A percentile compares a stretch with the other conserved stretches of the same genome.
Evolutionary conservation across 2,329 filamentous ascomycete genomes (phyloP).

Genomic region (Penicillium crustosum): DNA sequence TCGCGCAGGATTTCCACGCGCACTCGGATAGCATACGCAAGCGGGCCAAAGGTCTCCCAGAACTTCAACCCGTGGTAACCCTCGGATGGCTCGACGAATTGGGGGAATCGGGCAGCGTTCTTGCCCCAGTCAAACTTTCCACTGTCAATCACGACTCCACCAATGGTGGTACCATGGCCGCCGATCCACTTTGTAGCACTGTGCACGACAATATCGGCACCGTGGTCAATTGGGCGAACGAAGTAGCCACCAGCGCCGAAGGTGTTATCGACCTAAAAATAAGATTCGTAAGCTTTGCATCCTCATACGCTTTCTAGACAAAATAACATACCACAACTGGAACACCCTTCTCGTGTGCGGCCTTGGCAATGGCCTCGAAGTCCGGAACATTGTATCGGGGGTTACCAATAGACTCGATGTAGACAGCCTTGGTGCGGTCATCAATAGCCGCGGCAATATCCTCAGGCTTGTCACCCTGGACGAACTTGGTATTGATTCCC

Average conservation of each 20-base stretch:
- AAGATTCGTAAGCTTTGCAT: background rate
- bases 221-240: slow-evolving; percentile 80
- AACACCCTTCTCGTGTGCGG: slow-evolving; percentile 70
- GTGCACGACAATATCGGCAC: slow-evolving; percentile 91
- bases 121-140: slow-evolving; percentile 95
- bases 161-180: slow-evolving; percentile 90
- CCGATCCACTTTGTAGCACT: slow-evolving; percentile 97
- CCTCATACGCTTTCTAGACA: too few relatives aligned
- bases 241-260: slow-evolving; percentile 93
- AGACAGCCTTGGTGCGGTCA: slow-evolving; percentile 89
- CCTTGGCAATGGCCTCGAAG: slow-evolving; percentile 79
- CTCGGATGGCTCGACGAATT: slow-evolving; percentile 80
- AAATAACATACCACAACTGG: slow-evolving; percentile 57
- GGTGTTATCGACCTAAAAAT: slow-evolving; percentile 79
- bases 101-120: slow-evolving; percentile 79
- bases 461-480: slow-evolving; percentile 74
- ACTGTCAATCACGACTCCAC: slow-evolving; percentile 79
- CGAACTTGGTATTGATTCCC: slow-evolving; percentile 84
- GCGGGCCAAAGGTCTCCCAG: slow-evolving; percentile 83
- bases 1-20: slow-evolving; percentile 90
- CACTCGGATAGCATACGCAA: slow-evolving; percentile 82
- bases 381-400: slow-evolving; percentile 91
- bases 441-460: slow-evolving; percentile 83
- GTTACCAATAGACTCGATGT: slow-evolving; percentile 90
- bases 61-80: slow-evolving; percentile 94